Conservation (phyloP, 2,329 filamentous ascomycete genomes). For the Fonsecaea multimorphosa region DNA sequence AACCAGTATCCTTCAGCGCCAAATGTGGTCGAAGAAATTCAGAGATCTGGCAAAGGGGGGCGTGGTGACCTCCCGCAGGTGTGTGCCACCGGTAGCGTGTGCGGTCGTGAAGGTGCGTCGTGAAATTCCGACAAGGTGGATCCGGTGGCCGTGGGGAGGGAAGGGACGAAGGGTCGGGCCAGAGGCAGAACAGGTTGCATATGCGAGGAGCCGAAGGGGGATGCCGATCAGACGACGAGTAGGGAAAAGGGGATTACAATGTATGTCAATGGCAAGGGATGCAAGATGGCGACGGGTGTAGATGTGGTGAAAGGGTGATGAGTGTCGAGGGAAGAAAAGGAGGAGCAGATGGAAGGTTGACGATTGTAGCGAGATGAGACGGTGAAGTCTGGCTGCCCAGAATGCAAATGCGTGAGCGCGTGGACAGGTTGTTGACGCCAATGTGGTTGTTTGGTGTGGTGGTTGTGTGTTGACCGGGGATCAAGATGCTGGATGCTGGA, state of each 20-base stretch:
- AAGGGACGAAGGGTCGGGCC: slow-evolving; percentile 30
- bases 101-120: slow-evolving; percentile 17
- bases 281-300: slow-evolving; percentile 6
- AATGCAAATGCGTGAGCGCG: slow-evolving; percentile 9
- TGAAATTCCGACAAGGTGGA: slow-evolving; percentile 32
- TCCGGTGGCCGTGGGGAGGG: slow-evolving; percentile 35
- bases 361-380: slow-evolving; percentile 18
- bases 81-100: slow-evolving; percentile 12
- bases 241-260: slow-evolving; percentile 38
- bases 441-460: slow-evolving; percentile 2
- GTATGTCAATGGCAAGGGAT: slow-evolving; percentile 48
- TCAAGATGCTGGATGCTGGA: neutral
- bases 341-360: slow-evolving; percentile 1
- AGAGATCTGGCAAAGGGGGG: neutral
- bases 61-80: slow-evolving; percentile 30
- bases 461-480: slow-evolving; percentile 7
- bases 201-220: slow-evolving; percentile 28
- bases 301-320: slow-evolving; percentile 2
- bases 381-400: slow-evolving; percentile 14
- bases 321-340: neutral
- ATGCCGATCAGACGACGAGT: neutral
- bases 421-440: slow-evolving; percentile 11
- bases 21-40: slow-evolving; percentile 20
- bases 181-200: slow-evolving; percentile 26
- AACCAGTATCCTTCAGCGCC: slow-evolving; percentile 15